Evolutionary conservation across 495 filamentous ascomycete species (phyloP), one percentile per base, ranked within the genome.

Genomic region (Acidiella bohemica): DNA sequence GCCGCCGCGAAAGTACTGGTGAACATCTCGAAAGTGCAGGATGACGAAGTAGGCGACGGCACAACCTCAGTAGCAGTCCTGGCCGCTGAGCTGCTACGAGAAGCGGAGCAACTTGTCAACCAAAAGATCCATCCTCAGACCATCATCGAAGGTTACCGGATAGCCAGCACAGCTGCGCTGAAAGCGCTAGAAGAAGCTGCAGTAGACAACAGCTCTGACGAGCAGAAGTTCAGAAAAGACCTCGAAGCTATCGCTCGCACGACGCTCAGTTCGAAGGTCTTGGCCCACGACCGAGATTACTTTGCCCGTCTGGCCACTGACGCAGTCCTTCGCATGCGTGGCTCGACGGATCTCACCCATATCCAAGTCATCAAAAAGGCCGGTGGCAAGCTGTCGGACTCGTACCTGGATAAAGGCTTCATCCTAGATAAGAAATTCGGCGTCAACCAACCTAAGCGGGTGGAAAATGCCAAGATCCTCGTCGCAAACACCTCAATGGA

Each of bases 281-380:
- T 97, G 24, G 76, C 83, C 25, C 90, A 97, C 60, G 92, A 97
- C 60, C 72, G 85, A 34, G 76, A 87, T 42, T 83, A 95, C 58
- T 97, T 97, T 54, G 75, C 90, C 32, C 73, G 77, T 54, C 70
- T 97, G 10, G 88, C 90, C n/a, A 80, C 78, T 39, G 90, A 96
- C 57, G 90, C 92, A 16, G 81, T 97, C 12, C 63, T 97, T 18
- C 73, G 92, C 41, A 67, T 97, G 58, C 81, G 84, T 66, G 84
- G 84, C 13, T 93, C 85, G 6, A 81, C 84, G 29, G 93, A 97
- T 59, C 72, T 97, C 35, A 93, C 84, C 51, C 90, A 96, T 60
- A 96, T 97, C 47, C 90, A 97, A 63, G 82, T 97, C 51, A 96
- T 97, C 67, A 97, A 97, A 70, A 97, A 97, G 68, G 84, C 92